These are phyloP conservation scores for Fusarium stilboides DNA, from an alignment of 2,329 filamentous ascomycete genomes.

Conservation along the genomic window DNA sequence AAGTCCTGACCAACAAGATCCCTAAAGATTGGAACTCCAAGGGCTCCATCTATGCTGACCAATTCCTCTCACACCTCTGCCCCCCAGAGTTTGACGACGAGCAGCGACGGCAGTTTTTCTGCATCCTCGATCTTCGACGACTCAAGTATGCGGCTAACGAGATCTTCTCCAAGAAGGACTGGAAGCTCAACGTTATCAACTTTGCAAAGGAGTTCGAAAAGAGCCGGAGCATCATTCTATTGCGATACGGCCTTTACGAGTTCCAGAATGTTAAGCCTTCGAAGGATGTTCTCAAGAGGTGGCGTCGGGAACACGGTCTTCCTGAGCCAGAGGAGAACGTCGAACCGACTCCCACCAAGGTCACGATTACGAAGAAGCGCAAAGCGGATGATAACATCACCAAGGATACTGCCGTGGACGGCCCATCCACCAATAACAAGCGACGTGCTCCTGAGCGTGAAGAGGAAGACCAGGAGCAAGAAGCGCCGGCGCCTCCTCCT, in stretches of 20 bases:
- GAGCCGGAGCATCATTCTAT: slow-evolving; percentile 72
- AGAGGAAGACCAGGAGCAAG: slow-evolving; percentile 57
- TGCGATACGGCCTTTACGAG: slow-evolving; percentile 74
- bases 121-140: slow-evolving; percentile 73
- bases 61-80: slow-evolving; percentile 71
- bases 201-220: slow-evolving; percentile 77
- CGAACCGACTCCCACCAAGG: slow-evolving; percentile 53
- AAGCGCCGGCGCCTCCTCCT: slow-evolving; percentile 56
- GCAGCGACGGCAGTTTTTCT: slow-evolving; percentile 74
- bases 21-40: slow-evolving; percentile 67
- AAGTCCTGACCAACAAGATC: slow-evolving; percentile 67
- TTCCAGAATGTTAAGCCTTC: slow-evolving; percentile 75
- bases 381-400: slow-evolving; percentile 69
- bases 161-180: slow-evolving; percentile 73
- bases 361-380: slow-evolving; percentile 65
- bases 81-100: slow-evolving; percentile 71
- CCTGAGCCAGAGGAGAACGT: slow-evolving; percentile 63
- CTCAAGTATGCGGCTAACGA: slow-evolving; percentile 74
- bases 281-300: slow-evolving; percentile 70
- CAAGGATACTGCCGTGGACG: slow-evolving; percentile 55
- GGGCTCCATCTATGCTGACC: slow-evolving; percentile 72
- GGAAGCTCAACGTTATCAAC: slow-evolving; percentile 74
- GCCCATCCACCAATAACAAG: slow-evolving; percentile 60
- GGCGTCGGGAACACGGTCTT: slow-evolving; percentile 70
- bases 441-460: slow-evolving; percentile 62